These are phyloP conservation scores for Jatropha curcas DNA, from an alignment of 345 rosid genomes.

Conservation along the genomic window DNA sequence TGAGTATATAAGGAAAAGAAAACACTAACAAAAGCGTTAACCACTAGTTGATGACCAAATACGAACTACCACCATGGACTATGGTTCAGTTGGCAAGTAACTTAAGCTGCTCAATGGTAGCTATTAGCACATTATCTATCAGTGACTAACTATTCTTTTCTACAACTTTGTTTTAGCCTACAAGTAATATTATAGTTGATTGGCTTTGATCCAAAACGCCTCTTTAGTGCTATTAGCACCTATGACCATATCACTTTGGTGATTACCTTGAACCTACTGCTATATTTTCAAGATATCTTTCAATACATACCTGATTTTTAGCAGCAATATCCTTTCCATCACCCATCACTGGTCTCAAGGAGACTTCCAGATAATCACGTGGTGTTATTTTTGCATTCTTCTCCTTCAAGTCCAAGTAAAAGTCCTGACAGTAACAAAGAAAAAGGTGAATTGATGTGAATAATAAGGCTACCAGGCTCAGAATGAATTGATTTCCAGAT, in stretches of 20 bases:
- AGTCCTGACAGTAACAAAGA: conserved; percentile 56
- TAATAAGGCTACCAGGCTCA: neutral
- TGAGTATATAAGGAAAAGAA: neutral
- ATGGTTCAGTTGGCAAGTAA: neutral
- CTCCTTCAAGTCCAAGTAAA: conserved; percentile 80
- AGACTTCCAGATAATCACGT: conserved; percentile 89
- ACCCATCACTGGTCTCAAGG: conserved; percentile 79
- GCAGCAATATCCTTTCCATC: conserved; percentile 71
- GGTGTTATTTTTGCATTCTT: conserved; percentile 78
- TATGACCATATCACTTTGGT: neutral
- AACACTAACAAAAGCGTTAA: neutral
- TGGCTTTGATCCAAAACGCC: neutral
- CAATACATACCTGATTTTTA: conserved; percentile 72
- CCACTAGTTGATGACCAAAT: neutral
- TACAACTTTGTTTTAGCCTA: neutral
- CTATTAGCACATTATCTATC: neutral
- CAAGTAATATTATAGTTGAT: neutral
- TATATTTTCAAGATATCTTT: neutral
- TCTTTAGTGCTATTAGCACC: neutral
- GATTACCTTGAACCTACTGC: neutral
- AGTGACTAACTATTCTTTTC: neutral
- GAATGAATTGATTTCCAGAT: neutral
- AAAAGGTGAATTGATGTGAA: neutral
- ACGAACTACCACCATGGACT: neutral
- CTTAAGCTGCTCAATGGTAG: neutral